Conservation (phyloP, 2,329 filamentous ascomycete genomes). For the Ophiostoma ulmi region DNA sequence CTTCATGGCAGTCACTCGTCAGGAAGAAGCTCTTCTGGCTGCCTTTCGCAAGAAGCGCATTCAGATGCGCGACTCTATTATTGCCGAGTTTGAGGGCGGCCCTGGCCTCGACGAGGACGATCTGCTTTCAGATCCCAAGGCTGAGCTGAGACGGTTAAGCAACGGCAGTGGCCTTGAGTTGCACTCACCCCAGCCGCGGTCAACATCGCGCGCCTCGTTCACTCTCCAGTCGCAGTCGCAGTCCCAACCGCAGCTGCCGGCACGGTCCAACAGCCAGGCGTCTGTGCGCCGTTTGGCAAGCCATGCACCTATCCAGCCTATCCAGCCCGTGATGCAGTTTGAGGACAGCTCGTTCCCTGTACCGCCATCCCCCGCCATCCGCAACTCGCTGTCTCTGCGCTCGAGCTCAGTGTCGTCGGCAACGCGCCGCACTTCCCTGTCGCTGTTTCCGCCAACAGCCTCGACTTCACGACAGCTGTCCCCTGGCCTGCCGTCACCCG, state of each 20-base stretch:
- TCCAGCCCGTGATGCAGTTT: conserved; percentile 22
- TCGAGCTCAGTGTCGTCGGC: neutral
- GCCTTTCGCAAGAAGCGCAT: conserved; percentile 54
- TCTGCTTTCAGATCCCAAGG: conserved; percentile 26
- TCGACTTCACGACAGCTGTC: neutral
- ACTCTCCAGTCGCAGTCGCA: neutral
- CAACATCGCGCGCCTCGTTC: neutral
- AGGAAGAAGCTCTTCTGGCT: conserved; percentile 55
- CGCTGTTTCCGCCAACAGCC: neutral
- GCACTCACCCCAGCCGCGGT: conserved; percentile 20
- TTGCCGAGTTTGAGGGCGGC: conserved; percentile 37
- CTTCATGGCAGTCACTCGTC: conserved; percentile 53
- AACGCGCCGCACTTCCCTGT: conserved; percentile 11
- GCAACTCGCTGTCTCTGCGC: conserved; percentile 8
- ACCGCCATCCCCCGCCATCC: conserved; percentile 17
- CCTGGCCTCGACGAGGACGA: conserved; percentile 35
- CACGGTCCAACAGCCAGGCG: neutral
- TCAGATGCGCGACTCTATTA: conserved; percentile 47
- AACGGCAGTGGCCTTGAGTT: conserved; percentile 20
- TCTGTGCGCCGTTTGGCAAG: neutral
- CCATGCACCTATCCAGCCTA: neutral
- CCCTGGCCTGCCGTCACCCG: conserved; percentile 3
- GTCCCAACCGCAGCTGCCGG: neutral
- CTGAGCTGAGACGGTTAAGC: conserved; percentile 17
- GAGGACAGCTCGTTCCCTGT: conserved; percentile 20